Base-by-base conservation (phyloP, 768 basidiomycete species). In the Lanmaoa rubissima region DNA sequence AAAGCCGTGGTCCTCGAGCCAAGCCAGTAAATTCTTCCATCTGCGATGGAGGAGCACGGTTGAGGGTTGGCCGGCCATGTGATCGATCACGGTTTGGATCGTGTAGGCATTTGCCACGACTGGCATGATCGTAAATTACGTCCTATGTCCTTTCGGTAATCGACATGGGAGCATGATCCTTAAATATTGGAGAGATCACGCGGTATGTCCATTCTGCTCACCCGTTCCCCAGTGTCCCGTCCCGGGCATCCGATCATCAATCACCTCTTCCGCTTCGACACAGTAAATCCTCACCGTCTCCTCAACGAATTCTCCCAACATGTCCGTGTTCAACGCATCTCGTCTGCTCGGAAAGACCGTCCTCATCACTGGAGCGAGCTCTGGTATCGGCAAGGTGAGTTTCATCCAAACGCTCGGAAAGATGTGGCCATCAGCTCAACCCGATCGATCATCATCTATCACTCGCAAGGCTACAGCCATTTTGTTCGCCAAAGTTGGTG, bases 341-440 rank as follows among this genome's bases (percentile, higher is more conserved):
- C 85, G 88, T 64, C 75, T 94, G n/a, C 69, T 87, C 40, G 88
- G 88, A 65, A 93, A 94, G 74, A 92, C 86, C 35, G 88, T 93
- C 55, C 81, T 96, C 48, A 81, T 96, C 58, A 96, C 94, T 31
- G 94, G 94, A 21, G 93, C 94, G 5, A 91, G 89, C 69, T 83
- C 87, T 42, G 94, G 94, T 43, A 96, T 96, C 61, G 94, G 94
- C 54, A 88, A 92, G 53, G 91, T 92, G 65, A 69, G 87, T n/a
- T 73, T 45, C 39, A 14, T 21, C 39, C 4, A 35, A 28, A 19
- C 26, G n/a, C 26, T 43, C 17, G n/a, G 17, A 36, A 44, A 17
- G 54, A 40, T 26, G 16, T 3, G 10, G 21, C n/a, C 28, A 39
- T 24, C 21, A 48, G 19, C 44, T 56, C 39, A 54, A 43, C 36